Percentiles rank a stretch among this genome's conserved stretches.
These are phyloP conservation scores for Escallonia rubra DNA, from an alignment of 129 eudicot genomes.

Conservation along the genomic window DNA sequence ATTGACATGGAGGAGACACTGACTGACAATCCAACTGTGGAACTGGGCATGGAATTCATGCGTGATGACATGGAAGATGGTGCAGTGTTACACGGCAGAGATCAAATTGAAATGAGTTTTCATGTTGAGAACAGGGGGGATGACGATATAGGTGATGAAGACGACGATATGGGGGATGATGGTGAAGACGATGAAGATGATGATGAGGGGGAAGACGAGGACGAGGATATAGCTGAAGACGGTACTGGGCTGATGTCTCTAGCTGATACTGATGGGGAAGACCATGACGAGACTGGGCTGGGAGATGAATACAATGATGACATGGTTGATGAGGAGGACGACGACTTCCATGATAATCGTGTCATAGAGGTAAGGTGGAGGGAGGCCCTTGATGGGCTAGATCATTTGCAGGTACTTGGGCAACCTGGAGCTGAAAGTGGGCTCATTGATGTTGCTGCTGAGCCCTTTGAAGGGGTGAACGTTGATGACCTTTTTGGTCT, in stretches of 20 bases:
- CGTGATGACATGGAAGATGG: conserved; percentile 78
- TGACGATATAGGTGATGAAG: conserved; percentile 84
- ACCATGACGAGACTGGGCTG: conserved; percentile 85
- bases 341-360: conserved; percentile 89
- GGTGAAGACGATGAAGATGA: conserved; percentile 89
- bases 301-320: conserved; percentile 94
- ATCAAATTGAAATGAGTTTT: conserved; percentile 65
- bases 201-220: conserved; percentile 85
- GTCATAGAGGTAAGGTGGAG: conserved; percentile 98
- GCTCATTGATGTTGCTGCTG: conserved; percentile 73
- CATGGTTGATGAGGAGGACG: conserved; percentile 95
- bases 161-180: conserved; percentile 92
- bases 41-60: conserved; percentile 51
- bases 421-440: conserved; percentile 75
- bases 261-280: conserved; percentile 92
- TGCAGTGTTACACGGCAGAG: conserved; percentile 44
- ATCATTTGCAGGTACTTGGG: conserved; percentile 71
- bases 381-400: conserved; percentile 92
- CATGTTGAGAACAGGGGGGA: conserved; percentile 79
- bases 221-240: conserved; percentile 85
- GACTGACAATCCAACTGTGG: conserved; percentile 27
- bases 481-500: conserved; percentile 94
- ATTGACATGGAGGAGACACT: conserved; percentile 49
- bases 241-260: conserved; percentile 92
- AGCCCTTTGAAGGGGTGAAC: conserved; percentile 92